Evolutionary conservation across 78 protist species (phyloP).

Genomic region (Anaeramoeba flamelloides): DNA sequence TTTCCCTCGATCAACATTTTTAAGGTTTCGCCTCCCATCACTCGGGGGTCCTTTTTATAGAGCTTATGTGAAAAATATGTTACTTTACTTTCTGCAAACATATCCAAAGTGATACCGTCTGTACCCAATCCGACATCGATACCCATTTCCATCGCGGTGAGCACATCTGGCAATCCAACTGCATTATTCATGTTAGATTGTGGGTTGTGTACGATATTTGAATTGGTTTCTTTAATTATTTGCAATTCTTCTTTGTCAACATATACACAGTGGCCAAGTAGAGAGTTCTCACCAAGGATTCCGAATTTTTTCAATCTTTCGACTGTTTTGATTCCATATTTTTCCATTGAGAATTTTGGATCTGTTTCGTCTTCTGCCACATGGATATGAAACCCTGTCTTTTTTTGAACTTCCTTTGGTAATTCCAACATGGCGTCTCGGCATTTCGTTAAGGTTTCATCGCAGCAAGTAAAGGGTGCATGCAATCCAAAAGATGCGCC

Average conservation of each 20-base stretch:
- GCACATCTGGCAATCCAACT: conserved; percentile 22
- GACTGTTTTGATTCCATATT: not conserved
- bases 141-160: conserved; percentile 12
- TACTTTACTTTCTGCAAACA: conserved; percentile 15
- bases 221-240: conserved; percentile 10
- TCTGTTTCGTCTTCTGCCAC: conserved; percentile 19
- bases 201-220: conserved; percentile 26
- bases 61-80: conserved; percentile 20
- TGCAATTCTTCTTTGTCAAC: conserved; percentile 7
- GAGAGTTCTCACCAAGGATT: conserved; percentile 6
- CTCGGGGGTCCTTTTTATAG: conserved; percentile 7
- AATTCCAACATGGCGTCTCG: too few species aligned
- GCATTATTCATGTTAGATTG: conserved; percentile 31
- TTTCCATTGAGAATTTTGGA: not conserved
- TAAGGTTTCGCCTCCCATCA: conserved; percentile 6
- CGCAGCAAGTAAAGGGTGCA: conserved; percentile 15
- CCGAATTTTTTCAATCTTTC: conserved; percentile 11
- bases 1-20: conserved; percentile 3
- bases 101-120: conserved; percentile 32
- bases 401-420: too few species aligned
- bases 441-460: conserved; percentile 18
- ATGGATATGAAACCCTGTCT: conserved; percentile 20
- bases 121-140: conserved; percentile 18
- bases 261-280: conserved; percentile 22
- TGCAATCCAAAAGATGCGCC: conserved; percentile 20